Percentiles rank a stretch among this genome's conserved stretches.
Evolutionary conservation across 2,329 filamentous ascomycete species (phyloP).

Genomic region (Aquanectria penicillioides): DNA sequence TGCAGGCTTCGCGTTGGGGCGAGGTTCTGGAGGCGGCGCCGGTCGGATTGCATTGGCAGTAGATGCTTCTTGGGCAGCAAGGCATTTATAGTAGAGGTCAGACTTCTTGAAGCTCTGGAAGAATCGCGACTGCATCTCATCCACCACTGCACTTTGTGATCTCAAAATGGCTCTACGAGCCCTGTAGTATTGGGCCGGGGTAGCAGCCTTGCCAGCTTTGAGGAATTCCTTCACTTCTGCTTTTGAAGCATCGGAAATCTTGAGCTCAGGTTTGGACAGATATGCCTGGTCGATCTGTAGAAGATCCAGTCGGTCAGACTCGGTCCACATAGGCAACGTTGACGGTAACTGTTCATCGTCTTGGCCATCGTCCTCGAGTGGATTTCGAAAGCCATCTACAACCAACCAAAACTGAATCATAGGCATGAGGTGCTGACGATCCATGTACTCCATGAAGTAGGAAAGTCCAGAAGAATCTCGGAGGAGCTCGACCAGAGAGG

Average conservation of each 20-base stretch:
- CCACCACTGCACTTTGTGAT: slow-evolving; percentile 83
- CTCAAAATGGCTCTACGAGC: slow-evolving; percentile 84
- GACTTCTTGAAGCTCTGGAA: slow-evolving; percentile 91
- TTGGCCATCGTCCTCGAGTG: slow-evolving; percentile 80
- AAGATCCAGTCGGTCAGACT: slow-evolving; percentile 86
- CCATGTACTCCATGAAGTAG: slow-evolving; percentile 99
- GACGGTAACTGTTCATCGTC: slow-evolving; percentile 72
- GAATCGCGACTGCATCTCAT: slow-evolving; percentile 83
- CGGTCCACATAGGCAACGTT: slow-evolving; percentile 75
- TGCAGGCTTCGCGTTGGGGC: slow-evolving; percentile 42
- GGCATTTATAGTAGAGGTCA: slow-evolving; percentile 94
- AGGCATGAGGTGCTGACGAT: slow-evolving; percentile 85
- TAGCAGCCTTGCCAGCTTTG: slow-evolving; percentile 78
- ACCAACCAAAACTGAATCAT: slow-evolving; percentile 98
- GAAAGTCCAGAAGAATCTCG: slow-evolving; percentile 90
- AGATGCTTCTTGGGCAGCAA: slow-evolving; percentile 84
- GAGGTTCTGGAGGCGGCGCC: slow-evolving; percentile 33
- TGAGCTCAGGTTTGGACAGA: slow-evolving; percentile 82
- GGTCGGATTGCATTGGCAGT: slow-evolving; percentile 42
- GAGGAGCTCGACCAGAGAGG: slow-evolving; percentile 84
- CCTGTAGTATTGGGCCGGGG: slow-evolving; percentile 81
- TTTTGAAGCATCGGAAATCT: slow-evolving; percentile 76
- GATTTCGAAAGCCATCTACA: slow-evolving; percentile 94
- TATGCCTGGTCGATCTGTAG: slow-evolving; percentile 94
- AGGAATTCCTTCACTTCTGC: slow-evolving; percentile 81